Percentiles rank a stretch among this genome's conserved stretches.
Evolutionary conservation across 2,329 filamentous ascomycete species (phyloP).

Genomic region (Apiospora pterosperma): DNA sequence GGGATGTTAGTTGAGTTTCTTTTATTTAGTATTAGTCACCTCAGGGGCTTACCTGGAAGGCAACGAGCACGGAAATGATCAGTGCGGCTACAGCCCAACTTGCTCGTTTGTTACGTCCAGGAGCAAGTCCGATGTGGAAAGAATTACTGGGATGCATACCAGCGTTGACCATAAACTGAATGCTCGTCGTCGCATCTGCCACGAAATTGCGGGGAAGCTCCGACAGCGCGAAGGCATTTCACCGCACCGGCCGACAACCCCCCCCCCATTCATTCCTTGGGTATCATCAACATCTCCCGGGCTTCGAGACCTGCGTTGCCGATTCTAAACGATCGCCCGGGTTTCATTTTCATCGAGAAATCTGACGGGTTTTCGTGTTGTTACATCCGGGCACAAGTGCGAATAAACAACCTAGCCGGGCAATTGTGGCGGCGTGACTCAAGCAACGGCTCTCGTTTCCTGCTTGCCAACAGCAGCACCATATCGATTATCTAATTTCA

Average conservation of each 20-base stretch:
- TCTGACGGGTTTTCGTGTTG: not conserved
- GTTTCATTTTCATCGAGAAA: no score
- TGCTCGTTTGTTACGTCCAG: conserved; percentile 2
- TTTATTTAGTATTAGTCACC: no score
- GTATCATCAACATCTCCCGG: not conserved
- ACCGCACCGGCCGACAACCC: not conserved
- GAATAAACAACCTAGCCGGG: not conserved
- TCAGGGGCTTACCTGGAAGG: conserved; percentile 4
- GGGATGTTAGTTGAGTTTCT: not conserved
- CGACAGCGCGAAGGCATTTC: not conserved
- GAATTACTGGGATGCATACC: not conserved
- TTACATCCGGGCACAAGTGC: no score
- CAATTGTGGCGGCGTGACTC: not conserved
- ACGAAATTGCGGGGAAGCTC: not conserved
- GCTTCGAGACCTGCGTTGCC: no score
- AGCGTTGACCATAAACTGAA: conserved; percentile 8
- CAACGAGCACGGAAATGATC: conserved; percentile 10
- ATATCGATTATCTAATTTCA: not conserved
- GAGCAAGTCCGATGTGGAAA: conserved; percentile 6
- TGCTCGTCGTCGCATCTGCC: not conserved
- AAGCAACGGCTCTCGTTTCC: not conserved
- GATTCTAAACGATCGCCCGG: no score
- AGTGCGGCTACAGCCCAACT: conserved; percentile 9
- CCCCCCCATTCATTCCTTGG: not conserved
- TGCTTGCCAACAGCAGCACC: not conserved